Evolutionary conservation across 306 rosid genomes (phyloP), one percentile per base, ranked within the genome.

Genomic region (Herpetospermum pedunculosum): DNA sequence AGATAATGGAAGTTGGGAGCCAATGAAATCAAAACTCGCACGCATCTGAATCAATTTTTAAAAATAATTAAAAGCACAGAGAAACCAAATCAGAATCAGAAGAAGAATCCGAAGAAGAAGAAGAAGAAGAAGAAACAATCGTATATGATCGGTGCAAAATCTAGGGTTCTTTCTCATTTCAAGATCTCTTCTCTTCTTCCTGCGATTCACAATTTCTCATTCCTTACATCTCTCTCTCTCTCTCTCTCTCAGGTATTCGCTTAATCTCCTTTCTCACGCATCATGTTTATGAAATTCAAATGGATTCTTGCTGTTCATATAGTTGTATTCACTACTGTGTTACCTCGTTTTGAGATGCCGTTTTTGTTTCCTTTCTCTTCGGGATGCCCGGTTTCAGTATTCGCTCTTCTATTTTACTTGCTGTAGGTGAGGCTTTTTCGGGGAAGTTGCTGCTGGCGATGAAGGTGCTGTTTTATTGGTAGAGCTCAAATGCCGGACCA

Each of bases 401-500:
- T 63, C 0, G 70, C 18, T 18, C 29, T 19, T 37, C 25, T 49
- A 6, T 59, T 67, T 43, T 0, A 34, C 19, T 60, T 60, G 26
- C 7, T 60, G 26, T 34, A 18, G 43, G 68, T 14, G 67, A 59
- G 41, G 18, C 1, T 59, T 26, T 35, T 10, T 40, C 2, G 58
- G n/a, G 69, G 58, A 25, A 50, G 54, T 40, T 73, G 53, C 13
- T 70, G 25, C 55, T 72, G 52, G 72, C 19, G 73, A 68, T 43
- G 73, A 67, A 25, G 35, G 37, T 76, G 21, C 35, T 68, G 35
- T 37, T 78, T 70, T 76, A 79, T 83, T 64, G 81, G 73, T 29
- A 35, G 78, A 48, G 76, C 72, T 70, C 78, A 78, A 90, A 92
- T 92, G 97, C 90, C 96, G 75, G 96, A 92, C 81, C 92, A 92